Conservation (phyloP, 768 basidiomycete species). For the Galerina sulciceps region DNA sequence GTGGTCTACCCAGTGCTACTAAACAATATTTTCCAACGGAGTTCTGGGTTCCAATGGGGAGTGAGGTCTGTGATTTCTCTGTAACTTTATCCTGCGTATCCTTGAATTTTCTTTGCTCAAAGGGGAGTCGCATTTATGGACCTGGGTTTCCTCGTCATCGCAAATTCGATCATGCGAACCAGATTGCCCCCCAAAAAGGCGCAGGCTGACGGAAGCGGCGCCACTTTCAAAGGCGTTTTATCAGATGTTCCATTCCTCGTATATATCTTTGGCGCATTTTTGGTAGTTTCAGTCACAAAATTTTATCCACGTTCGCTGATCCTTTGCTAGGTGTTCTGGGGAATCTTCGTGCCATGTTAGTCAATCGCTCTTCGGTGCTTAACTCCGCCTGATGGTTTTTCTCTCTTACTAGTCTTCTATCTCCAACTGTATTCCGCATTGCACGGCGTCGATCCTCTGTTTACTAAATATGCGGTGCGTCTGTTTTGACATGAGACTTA, state of each 20-base stretch:
- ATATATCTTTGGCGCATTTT: slow-evolving; percentile 44
- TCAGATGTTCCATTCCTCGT: slow-evolving; percentile 46
- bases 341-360: slow-evolving; percentile 55
- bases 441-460: slow-evolving; percentile 38
- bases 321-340: slow-evolving; percentile 46
- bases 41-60: slow-evolving; percentile 44
- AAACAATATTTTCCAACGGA: slow-evolving; percentile 45
- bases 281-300: slow-evolving; percentile 23
- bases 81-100: slow-evolving; percentile 13
- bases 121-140: slow-evolving; percentile 52
- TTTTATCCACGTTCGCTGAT: neutral
- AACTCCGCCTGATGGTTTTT: neutral
- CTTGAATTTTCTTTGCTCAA: neutral
- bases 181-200: slow-evolving; percentile 35
- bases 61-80: slow-evolving; percentile 38
- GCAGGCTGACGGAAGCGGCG: slow-evolving; percentile 22
- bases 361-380: neutral
- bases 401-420: slow-evolving; percentile 45
- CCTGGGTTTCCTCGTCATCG: slow-evolving; percentile 45
- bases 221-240: slow-evolving; percentile 37
- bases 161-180: slow-evolving; percentile 48
- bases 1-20: slow-evolving; percentile 57
- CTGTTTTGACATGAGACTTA: neutral
- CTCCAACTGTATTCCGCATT: slow-evolving; percentile 50
- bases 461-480: slow-evolving; percentile 50